Evolutionary conservation across 371 early-diverging fungal species (phyloP), one percentile per base, ranked within the genome.

Genomic region (Mortierella sp.): DNA sequence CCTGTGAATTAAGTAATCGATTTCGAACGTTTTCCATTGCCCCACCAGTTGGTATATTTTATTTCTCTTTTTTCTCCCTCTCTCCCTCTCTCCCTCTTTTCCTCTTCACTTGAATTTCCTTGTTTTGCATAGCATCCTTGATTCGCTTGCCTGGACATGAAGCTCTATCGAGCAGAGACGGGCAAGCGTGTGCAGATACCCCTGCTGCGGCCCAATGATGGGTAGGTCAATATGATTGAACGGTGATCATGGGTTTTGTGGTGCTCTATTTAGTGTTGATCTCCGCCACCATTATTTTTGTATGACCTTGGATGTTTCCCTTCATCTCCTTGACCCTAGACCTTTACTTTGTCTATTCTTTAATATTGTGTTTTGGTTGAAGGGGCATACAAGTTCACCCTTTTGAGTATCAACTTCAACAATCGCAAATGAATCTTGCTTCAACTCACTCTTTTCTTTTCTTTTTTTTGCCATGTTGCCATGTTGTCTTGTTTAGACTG

Each of bases 101-200:
- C 29, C 51, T 26, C 23, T 31, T 40, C 13, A 40, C 13, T 40
- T 40, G 13, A 40, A 40, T 40, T 9, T 31, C 51, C 55, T 22
- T 55, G 45, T 53, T 68, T 51, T 35, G 40, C 40, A 45, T 35
- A 57, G 12, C 13, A 28, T 31, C 32, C 45, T 37, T 40, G 42
- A 42, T 42, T 61, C 67, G 74, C 75, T 71, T 80, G 80, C 71
- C 80, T 74, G 75, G 75, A 74, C 70, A 90, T 90, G 90, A 89
- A 85, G 83, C 74, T 90, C 73, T 90, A 89, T 62, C 83, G 89
- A 71, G 89, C 90, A 66, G 90, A 90, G 83, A 89, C 90, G 53
- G 90, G 90, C 67, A 85, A 85, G 76, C 83, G 81, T 61, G 84
- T 90, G 73, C 69, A 61, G 71, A 68, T 82, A 60, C 73, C 68